Conservation (phyloP, 495 filamentous ascomycete species). For the Schizothecium vesticola region DNA sequence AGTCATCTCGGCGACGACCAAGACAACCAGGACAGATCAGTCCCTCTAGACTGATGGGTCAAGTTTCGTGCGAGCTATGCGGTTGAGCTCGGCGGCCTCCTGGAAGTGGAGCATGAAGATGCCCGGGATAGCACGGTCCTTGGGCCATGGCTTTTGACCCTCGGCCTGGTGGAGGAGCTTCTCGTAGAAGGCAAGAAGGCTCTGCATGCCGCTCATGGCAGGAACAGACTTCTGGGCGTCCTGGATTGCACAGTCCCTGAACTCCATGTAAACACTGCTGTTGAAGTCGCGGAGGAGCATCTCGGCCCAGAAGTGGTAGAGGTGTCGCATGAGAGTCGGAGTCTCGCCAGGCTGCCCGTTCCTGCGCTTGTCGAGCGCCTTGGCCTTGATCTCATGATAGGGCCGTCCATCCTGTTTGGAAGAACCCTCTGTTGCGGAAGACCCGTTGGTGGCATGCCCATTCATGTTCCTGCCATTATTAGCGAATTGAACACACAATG, state of each 20-base stretch:
- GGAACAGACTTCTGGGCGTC: conserved; percentile 44
- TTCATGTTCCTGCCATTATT: not conserved
- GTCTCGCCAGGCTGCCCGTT: conserved; percentile 42
- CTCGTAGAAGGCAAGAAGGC: conserved; percentile 26
- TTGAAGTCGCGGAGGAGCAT: conserved; percentile 74
- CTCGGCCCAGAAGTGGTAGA: conserved; percentile 77
- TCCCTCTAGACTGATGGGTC: not conserved
- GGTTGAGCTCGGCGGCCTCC: conserved; percentile 19
- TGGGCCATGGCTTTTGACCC: conserved; percentile 27
- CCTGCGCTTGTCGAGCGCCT: conserved; percentile 54
- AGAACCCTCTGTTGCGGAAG: conserved; percentile 1
- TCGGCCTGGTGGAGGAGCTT: conserved; percentile 21
- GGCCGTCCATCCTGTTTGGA: conserved; percentile 45
- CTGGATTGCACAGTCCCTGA: conserved; percentile 62
- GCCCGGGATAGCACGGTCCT: conserved; percentile 21
- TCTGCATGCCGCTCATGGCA: conserved; percentile 19
- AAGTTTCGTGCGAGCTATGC: not conserved
- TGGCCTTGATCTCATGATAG: conserved; percentile 50
- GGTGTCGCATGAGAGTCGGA: conserved; percentile 53
- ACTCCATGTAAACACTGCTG: conserved; percentile 72
- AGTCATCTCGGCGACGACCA: not conserved
- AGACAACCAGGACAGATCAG: not conserved
- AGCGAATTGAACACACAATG: not conserved
- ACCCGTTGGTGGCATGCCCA: conserved; percentile 12
- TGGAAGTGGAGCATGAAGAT: conserved; percentile 25